Base-by-base conservation (phyloP, 1,284 basidiomycete species). In the Ganoderma sp. region DNA sequence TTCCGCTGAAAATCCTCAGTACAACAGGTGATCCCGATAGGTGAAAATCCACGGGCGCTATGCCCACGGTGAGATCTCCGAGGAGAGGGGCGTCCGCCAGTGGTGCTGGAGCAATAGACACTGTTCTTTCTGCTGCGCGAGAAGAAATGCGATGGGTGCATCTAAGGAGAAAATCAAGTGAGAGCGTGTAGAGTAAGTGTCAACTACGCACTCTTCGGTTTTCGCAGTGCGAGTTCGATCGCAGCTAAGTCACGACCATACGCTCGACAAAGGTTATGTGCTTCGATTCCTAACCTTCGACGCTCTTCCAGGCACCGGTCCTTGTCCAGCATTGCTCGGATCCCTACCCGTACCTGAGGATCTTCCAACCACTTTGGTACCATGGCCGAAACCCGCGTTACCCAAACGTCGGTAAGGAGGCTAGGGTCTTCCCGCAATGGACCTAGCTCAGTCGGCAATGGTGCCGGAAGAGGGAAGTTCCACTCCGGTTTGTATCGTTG, bases 401-500 rank as follows among this genome's bases (percentile, higher is more conserved):
- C 78, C 82, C 82, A 84, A 0, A 84, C 75, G 66, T 84, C 82
- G 45, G 82, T 75, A 74, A 82, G 78, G 0, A 84, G 70, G 3
- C 43, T 67, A 0, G 76, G 65, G 58, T 77, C 63, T 7, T 79
- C 75, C 1, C 77, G 72, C 10, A 84, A 74, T 0, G 72, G 71
- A 0, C 67, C 65, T 0, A 84, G 71, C 37, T 77, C 7, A 1
- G 45, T 67, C 3, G 68, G 65, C 4, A 71, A 50, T 2, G 22
- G 42, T 3, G 28, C 1, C 12, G 79, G 81, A 19, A 82, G 59
- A 0, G 79, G 81, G 3, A 84, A 77, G 3, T 60, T 52, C 72
- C 77, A 81, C 3, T 48, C 34, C 0, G 74, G 61, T 1, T 79
- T 60, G 32, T 76, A 68, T 0, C 80, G 63, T 2, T 37, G 14